Base-by-base conservation (phyloP, 106 monocot genomes). In the Allium fistulosum region DNA sequence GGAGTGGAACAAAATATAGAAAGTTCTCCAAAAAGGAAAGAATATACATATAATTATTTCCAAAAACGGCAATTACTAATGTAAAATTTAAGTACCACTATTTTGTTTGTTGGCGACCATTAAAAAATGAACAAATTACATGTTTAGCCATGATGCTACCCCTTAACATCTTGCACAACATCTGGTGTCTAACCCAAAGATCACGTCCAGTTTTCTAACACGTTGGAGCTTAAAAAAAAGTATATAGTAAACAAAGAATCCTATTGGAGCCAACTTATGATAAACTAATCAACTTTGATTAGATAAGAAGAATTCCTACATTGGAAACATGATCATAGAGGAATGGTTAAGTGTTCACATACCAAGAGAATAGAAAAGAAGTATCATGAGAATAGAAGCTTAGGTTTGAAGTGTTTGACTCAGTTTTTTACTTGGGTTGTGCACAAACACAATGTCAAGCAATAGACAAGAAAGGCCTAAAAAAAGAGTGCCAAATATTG, bases 401-500 rank as follows among this genome's bases (percentile, higher is more conserved):
- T 67, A 67, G 67, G 51, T 67, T 67, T 67, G 67, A 67, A 67
- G 67, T 18, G 67, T 67, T 67, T 67, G 67, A 67, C 67, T 28
- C 67, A 67, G 51, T 67, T 67, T 67, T 67, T 53, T 52, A 67
- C 67, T 67, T 67, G 67, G 67, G 22, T 52, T 46, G 67, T 49
- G 65, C 51, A 10, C 65, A 65, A 65, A 16, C 49, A 10, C 65
- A 49, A 17, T 17, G n/a, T 65, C 65, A 67, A 67, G 71, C 52
- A 76, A 66, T 45, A 73, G 76, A 72, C 77, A 78, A 71, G 71
- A 52, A 62, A 61, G 72, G 72, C 53, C 63, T 68, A 59, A 73
- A 81, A 61, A 67, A 77, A 81, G 81, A 56, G 72, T 58, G 11
- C 18, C 15, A 58, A 57, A 58, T 77, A 58, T 72, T 76, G 61